These are phyloP conservation scores for Lithospermum erythrorhizon DNA, from an alignment of 257 asterid species.

Conservation along the genomic window DNA sequence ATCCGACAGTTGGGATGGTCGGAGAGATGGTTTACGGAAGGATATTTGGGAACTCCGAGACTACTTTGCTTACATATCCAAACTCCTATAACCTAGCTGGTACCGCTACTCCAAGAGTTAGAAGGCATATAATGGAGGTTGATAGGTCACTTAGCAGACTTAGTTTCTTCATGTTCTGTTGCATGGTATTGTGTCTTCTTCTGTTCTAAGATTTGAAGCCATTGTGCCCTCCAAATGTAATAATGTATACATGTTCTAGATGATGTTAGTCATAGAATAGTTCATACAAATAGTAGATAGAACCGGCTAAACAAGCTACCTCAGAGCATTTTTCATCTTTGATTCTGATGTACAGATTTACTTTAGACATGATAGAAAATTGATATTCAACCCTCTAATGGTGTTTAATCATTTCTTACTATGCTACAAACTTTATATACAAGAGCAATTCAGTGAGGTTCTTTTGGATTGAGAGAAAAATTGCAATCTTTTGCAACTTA, in stretches of 20 bases:
- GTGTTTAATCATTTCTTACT: neutral
- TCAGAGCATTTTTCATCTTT: neutral
- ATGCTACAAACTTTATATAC: neutral
- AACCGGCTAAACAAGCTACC: neutral
- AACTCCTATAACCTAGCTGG: constrained; percentile 32
- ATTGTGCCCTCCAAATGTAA: neutral
- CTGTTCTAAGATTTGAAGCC: constrained; percentile 15
- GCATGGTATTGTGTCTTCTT: constrained; percentile 43
- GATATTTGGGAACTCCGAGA: constrained; percentile 18
- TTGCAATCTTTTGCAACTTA: too few relatives aligned
- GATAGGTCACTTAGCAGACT: constrained; percentile 54
- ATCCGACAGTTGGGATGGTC: constrained; percentile 47
- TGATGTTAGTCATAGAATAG: neutral
- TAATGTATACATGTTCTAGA: neutral
- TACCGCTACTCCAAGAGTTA: constrained; percentile 36
- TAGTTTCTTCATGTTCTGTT: constrained; percentile 49
- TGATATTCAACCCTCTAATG: neutral
- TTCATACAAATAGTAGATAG: neutral
- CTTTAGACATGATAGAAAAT: neutral
- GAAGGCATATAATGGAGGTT: constrained; percentile 35
- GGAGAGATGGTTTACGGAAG: constrained; percentile 2
- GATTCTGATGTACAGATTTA: neutral
- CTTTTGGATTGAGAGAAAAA: too few relatives aligned
- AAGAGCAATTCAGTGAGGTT: too few relatives aligned
- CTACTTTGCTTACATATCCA: constrained; percentile 37